Percentiles rank a stretch among this genome's conserved stretches.
These are phyloP conservation scores for Corynascus novoguineensis DNA, from an alignment of 495 filamentous ascomycete species.

Conservation along the genomic window DNA sequence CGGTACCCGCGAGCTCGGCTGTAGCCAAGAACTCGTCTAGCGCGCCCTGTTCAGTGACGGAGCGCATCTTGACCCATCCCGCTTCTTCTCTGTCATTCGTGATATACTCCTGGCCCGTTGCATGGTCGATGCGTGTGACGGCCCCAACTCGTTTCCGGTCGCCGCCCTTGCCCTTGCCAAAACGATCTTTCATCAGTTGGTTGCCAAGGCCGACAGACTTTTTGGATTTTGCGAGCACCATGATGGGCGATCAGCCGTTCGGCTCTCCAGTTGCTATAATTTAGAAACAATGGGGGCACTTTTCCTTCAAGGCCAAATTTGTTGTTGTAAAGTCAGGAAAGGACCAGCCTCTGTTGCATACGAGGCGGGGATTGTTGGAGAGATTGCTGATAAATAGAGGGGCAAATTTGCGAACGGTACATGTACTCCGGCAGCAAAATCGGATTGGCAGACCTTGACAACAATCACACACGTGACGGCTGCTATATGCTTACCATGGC, in stretches of 20 bases:
- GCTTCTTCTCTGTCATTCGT: conserved; percentile 72
- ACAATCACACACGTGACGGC: too few relatives aligned
- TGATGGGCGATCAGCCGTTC: conserved; percentile 34
- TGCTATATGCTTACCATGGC: too few relatives aligned
- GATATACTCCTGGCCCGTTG: conserved; percentile 60
- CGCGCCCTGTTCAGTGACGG: conserved; percentile 93
- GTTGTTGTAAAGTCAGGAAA: neutral
- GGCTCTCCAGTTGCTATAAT: neutral
- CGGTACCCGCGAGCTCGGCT: conserved; percentile 91
- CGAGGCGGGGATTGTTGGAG: conserved; percentile 12
- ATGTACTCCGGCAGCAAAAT: neutral
- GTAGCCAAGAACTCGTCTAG: conserved; percentile 73
- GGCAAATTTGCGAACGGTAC: conserved; percentile 32
- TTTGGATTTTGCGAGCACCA: conserved; percentile 95
- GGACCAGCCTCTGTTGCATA: neutral
- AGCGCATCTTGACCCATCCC: conserved; percentile 93
- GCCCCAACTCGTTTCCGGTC: conserved; percentile 57
- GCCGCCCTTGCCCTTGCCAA: conserved; percentile 78
- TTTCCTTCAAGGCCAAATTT: conserved; percentile 1
- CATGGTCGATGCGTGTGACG: conserved; percentile 55
- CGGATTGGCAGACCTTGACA: too few relatives aligned
- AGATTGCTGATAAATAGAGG: conserved; percentile 40
- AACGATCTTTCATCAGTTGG: conserved; percentile 83
- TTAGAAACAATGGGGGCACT: neutral
- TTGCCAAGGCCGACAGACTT: conserved; percentile 84